phyloP scores from a whole-genome alignment of 2,329 filamentous ascomycete species.

The Aschersonia sp. region DNA sequence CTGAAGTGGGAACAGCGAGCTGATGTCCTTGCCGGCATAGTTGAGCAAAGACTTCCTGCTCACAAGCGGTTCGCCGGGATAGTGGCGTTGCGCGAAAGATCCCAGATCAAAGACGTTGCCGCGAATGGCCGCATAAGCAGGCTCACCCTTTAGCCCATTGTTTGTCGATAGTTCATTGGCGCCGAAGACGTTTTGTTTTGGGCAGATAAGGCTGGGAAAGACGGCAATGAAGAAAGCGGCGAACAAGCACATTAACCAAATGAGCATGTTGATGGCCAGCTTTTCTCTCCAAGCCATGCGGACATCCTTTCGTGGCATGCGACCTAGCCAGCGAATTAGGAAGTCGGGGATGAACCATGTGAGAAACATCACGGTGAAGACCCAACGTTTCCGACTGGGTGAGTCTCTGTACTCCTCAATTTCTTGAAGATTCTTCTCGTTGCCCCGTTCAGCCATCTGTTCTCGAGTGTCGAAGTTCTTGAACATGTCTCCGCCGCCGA shows the following conservation, averaged over 20 bases:
- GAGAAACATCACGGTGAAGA: slow-evolving; percentile 66
- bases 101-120: slow-evolving; percentile 79
- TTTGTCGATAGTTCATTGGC: slow-evolving; percentile 57
- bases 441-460: slow-evolving; percentile 89
- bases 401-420: slow-evolving; percentile 74
- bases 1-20: slow-evolving; percentile 79
- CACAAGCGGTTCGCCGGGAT: slow-evolving; percentile 38
- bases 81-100: slow-evolving; percentile 61
- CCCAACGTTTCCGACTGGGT: slow-evolving; percentile 75
- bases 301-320: slow-evolving; percentile 86
- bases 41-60: slow-evolving; percentile 48
- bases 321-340: slow-evolving; percentile 57
- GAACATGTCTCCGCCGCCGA: slow-evolving; percentile 94
- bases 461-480: slow-evolving; percentile 87
- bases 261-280: slow-evolving; percentile 92
- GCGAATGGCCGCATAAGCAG: slow-evolving; percentile 66
- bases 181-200: slow-evolving; percentile 78
- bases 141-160: slow-evolving; percentile 52
- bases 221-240: slow-evolving; percentile 81
- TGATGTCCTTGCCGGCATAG: slow-evolving; percentile 83
- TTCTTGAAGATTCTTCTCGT: slow-evolving; percentile 78
- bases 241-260: slow-evolving; percentile 71
- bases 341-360: slow-evolving; percentile 87
- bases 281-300: slow-evolving; percentile 93
- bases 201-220: slow-evolving; percentile 81